These are phyloP conservation scores for Chytridium lagenaria DNA, from an alignment of 371 early-diverging fungal species.

Conservation along the genomic window DNA sequence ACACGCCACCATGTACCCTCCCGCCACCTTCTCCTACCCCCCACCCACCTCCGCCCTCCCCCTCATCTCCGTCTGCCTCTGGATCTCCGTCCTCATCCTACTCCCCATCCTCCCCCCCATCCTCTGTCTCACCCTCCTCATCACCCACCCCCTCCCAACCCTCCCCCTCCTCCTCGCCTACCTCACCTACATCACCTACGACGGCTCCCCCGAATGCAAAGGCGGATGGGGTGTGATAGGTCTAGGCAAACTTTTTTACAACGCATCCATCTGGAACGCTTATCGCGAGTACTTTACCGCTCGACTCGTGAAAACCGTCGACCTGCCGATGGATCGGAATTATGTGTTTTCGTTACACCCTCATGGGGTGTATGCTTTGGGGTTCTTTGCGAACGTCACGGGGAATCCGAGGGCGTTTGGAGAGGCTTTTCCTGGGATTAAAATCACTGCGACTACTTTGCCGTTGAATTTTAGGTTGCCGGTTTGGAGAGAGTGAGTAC, in stretches of 20 bases:
- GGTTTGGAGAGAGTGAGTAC: slow-evolving; percentile 18
- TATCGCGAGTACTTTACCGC: slow-evolving; percentile 74
- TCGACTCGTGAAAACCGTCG: slow-evolving; percentile 73
- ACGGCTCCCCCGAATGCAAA: not conserved
- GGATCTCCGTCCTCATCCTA: slow-evolving; percentile 23
- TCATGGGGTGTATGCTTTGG: slow-evolving; percentile 3
- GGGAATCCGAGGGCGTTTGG: slow-evolving; percentile 30
- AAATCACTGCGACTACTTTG: slow-evolving; percentile 30
- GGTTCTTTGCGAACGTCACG: slow-evolving; percentile 26
- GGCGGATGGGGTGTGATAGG: slow-evolving; percentile 31
- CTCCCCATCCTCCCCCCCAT: slow-evolving; percentile 23
- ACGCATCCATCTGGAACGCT: slow-evolving; percentile 28
- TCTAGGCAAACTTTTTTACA: slow-evolving; percentile 25
- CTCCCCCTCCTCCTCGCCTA: slow-evolving; percentile 27
- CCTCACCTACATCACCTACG: slow-evolving; percentile 20
- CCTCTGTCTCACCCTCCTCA: not conserved
- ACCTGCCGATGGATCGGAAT: slow-evolving; percentile 72
- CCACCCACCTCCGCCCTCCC: not conserved
- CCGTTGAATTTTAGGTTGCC: slow-evolving; percentile 40
- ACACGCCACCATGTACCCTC: not conserved
- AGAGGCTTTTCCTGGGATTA: slow-evolving; percentile 8
- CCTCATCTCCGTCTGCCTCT: slow-evolving; percentile 24
- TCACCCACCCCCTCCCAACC: slow-evolving; percentile 19
- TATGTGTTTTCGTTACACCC: slow-evolving; percentile 32
- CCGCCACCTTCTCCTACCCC: slow-evolving; percentile 7